phyloP scores from a whole-genome alignment of 495 filamentous ascomycete species.

The Podospora conica region DNA sequence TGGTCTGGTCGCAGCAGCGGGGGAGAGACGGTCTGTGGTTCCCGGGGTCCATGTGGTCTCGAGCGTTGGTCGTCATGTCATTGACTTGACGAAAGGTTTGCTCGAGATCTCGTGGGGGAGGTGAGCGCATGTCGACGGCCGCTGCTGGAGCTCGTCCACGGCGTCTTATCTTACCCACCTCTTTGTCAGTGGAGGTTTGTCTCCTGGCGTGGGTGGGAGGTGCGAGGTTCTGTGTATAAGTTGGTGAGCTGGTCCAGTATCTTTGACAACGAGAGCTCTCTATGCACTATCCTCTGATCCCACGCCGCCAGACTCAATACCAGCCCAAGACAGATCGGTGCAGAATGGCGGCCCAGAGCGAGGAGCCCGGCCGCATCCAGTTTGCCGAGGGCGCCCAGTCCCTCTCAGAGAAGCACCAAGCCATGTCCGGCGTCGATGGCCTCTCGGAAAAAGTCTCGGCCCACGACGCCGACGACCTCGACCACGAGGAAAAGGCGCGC shows the following conservation, averaged over 20 bases:
- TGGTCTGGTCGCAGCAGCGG: background rate
- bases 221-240: background rate
- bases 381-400: conserved; percentile 6
- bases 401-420: background rate
- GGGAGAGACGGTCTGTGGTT: background rate
- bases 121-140: background rate
- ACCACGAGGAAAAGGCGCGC: conserved; percentile 20
- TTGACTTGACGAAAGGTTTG: background rate
- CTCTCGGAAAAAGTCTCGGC: conserved; percentile 1
- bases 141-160: background rate
- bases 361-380: background rate
- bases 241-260: background rate
- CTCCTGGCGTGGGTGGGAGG: background rate
- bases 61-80: background rate
- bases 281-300: background rate
- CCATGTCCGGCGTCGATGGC: background rate
- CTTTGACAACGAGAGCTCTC: background rate
- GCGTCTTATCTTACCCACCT: background rate
- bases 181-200: background rate
- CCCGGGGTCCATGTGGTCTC: background rate
- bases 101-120: background rate
- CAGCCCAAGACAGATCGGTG: background rate
- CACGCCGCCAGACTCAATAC: background rate
- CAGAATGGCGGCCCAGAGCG: background rate
- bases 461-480: conserved; percentile 14